phyloP scores from a whole-genome alignment of 2,329 filamentous ascomycete species.

The Colletotrichum graminicola region DNA sequence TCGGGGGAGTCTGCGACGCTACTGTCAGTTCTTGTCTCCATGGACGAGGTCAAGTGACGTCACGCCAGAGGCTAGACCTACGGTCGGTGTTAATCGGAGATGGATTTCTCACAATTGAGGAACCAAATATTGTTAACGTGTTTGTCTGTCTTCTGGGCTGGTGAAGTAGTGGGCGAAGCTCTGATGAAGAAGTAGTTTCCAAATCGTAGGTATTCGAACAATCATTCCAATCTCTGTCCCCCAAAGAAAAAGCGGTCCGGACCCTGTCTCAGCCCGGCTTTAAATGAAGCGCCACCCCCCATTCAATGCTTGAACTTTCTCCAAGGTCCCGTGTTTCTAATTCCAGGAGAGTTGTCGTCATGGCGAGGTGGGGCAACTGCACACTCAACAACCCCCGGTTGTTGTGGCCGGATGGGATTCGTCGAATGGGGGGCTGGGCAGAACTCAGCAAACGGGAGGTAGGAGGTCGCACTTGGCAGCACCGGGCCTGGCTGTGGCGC shows the following conservation, averaged over 20 bases:
- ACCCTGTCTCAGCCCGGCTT: conserved; percentile 23
- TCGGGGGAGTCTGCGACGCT: not conserved
- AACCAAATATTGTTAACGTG: not conserved
- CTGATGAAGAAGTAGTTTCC: not conserved
- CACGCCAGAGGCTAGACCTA: not conserved
- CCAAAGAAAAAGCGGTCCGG: conserved; percentile 25
- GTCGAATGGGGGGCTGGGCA: conserved; percentile 1
- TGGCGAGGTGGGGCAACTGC: conserved; percentile 24
- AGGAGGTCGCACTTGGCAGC: conserved; percentile 3
- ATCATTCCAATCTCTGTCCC: not conserved
- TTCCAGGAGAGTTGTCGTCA: conserved; percentile 38
- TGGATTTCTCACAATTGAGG: not conserved
- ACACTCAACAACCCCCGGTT: not conserved
- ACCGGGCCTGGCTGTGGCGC: not conserved
- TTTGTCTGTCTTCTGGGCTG: too few relatives aligned
- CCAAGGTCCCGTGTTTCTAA: conserved; percentile 37
- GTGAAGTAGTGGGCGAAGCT: not conserved
- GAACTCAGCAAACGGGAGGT: conserved; percentile 7
- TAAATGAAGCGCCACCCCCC: conserved; percentile 25
- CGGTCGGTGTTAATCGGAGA: not conserved
- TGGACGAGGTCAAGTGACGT: conserved; percentile 20
- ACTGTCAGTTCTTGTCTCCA: not conserved
- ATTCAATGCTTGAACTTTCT: conserved; percentile 25
- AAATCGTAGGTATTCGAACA: not conserved
- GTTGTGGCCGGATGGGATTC: conserved; percentile 29